Base-by-base conservation (phyloP, 1,139 yeast genomes). In the Candida tunisiensis region DNA sequence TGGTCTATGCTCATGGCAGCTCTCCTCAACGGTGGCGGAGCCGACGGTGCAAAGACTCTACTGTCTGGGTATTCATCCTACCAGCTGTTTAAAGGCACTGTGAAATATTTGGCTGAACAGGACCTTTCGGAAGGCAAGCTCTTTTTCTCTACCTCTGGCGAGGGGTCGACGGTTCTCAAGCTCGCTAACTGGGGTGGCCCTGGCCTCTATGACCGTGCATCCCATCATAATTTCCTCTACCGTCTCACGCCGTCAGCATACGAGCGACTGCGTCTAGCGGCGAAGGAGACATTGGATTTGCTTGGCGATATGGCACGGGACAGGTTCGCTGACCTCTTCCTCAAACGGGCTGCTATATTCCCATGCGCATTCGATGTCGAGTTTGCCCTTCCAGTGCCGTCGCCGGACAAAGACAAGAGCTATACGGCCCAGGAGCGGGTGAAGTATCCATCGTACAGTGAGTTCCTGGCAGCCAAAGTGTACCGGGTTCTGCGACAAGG, bases 41-140 rank as follows among this genome's bases (percentile, higher is more conserved):
- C 59, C 8, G 65, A 62, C 37, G 85, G 91, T 13, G 74, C 74
- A 42, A 74, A 72, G 42, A 73, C 82, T 18, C 58, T 88, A 32
- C 52, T 83, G 25, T 74, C 74, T 40, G 98, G 96, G 1, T 85
- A 78, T 48, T 80, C 94, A 3, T 75, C 92, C 16, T 88, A 83
- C 47, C 98, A 88, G 53, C 56, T 88, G 31, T 88, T 88, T 57
- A 83, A 80, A 49, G 94, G 92, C 44, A 70, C 82, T 2, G 62
- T 88, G 28, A 72, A 73, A 41, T 85, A 75, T 42, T 49, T 88
- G 34, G 91, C 95, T 2, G 67, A 80, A 3, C 71, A 73, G 59
- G 88, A 79, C 44, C 53, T 85, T 30, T 52, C 60, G 27, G 50
- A 60, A 15, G 52, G 57, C 11, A 31, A 35, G 16, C 19, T 44